Evolutionary conservation across 2,329 filamentous ascomycete species (phyloP).

Genomic region (Hortaea sp.): DNA sequence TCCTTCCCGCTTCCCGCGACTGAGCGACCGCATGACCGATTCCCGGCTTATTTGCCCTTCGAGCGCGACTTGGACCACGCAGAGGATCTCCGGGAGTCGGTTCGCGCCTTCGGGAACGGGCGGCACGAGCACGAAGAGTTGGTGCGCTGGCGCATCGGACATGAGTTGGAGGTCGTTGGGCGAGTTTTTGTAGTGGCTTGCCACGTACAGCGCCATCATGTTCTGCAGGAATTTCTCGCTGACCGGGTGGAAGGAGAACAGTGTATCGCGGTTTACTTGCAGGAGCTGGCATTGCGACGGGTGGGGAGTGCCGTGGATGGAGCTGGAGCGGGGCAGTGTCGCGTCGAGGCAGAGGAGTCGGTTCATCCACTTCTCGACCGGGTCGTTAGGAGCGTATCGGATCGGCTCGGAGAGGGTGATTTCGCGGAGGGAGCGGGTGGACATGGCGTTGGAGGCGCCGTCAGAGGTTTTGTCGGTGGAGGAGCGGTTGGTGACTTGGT

Average conservation of each 20-base stretch:
- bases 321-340: slow-evolving; percentile 69
- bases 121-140: slow-evolving; percentile 86
- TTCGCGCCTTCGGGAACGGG: slow-evolving; percentile 68
- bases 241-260: slow-evolving; percentile 96
- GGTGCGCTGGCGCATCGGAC: slow-evolving; percentile 94
- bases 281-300: slow-evolving; percentile 85
- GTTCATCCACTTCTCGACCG: slow-evolving; percentile 95
- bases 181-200: slow-evolving; percentile 96
- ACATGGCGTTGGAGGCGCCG: slow-evolving; percentile 46
- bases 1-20: slow-evolving; percentile 75
- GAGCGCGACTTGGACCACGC: slow-evolving; percentile 85
- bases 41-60: slow-evolving; percentile 92
- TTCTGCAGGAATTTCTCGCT: slow-evolving; percentile 96
- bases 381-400: slow-evolving; percentile 80
- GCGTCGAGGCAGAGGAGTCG: slow-evolving; percentile 87
- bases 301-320: slow-evolving; percentile 73
- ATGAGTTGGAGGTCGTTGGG: slow-evolving; percentile 97
- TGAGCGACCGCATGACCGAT: slow-evolving; percentile 82
- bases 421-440: slow-evolving; percentile 75
- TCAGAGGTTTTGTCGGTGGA: slow-evolving; percentile 65
- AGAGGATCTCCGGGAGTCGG: slow-evolving; percentile 81
- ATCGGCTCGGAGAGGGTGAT: slow-evolving; percentile 92
- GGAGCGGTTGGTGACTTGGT: slow-evolving; percentile 64
- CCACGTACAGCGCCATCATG: slow-evolving; percentile 96
- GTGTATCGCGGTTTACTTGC: slow-evolving; percentile 88